A percentile compares a stretch with the other conserved stretches of the same genome.
Conservation (phyloP, 164 flowering plant species). For the Protea cynaroides region DNA sequence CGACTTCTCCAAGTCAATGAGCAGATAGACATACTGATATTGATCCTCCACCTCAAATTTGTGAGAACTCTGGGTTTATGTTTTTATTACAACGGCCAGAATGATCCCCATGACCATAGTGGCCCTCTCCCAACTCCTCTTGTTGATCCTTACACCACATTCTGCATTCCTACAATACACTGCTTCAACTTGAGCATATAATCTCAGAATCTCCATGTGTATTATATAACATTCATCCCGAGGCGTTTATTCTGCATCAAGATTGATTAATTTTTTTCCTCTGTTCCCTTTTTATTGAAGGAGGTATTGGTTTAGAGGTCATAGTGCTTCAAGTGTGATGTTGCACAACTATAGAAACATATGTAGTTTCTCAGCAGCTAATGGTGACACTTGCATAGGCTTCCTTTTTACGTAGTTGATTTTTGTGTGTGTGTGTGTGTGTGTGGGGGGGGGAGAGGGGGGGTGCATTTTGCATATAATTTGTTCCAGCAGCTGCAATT, state of each 20-base stretch:
- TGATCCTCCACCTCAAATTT: conserved; percentile 17
- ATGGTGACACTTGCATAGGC: conserved; percentile 3
- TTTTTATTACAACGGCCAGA: conserved; percentile 6
- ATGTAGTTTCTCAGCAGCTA: not conserved
- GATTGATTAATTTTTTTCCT: not conserved
- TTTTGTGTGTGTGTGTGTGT: no score
- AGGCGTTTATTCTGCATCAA: not conserved
- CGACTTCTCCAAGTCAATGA: conserved; percentile 14
- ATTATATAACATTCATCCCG: conserved; percentile 5
- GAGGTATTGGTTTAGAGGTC: conserved; percentile 22
- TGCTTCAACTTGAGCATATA: conserved; percentile 21
- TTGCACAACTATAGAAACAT: conserved; percentile 19
- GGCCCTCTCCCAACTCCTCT: not conserved
- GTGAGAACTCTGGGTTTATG: conserved; percentile 15
- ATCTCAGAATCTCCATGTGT: conserved; percentile 9
- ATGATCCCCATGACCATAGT: not conserved
- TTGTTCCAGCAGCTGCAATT: conserved; percentile 10
- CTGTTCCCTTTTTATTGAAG: not conserved
- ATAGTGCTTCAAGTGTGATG: conserved; percentile 1
- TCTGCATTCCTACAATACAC: not conserved
- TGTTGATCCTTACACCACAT: not conserved
- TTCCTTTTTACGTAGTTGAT: conserved; percentile 4
- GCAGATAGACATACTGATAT: conserved; percentile 14
- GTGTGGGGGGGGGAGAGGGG: no score
- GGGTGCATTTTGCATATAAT: conserved; percentile 7